Evolutionary conservation across 352 stramenopile species (phyloP), one percentile per base, ranked within the genome.

Genomic region (Pythium guiyangense): DNA sequence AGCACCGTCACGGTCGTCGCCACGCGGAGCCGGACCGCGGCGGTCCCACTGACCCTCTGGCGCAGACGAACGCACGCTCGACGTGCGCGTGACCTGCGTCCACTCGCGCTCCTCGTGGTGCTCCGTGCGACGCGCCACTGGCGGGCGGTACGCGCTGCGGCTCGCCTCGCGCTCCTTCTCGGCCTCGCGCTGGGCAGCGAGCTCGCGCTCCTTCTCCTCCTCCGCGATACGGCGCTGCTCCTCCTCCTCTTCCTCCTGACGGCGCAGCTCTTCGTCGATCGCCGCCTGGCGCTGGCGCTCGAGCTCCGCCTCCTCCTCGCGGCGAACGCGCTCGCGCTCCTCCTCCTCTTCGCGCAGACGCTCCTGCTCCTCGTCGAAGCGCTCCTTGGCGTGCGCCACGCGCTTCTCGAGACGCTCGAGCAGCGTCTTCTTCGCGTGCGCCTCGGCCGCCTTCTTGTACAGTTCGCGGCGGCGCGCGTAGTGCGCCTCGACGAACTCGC

Each of bases 351-450:
- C 77, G 40, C 73, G 77, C 43, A 90, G 64, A 40, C 62, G 58
- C 31, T 63, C 71, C 63, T 94, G 71, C 61, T 92, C 77, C 6
- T 91, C 80, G 44, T 93, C 81, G 45, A 79, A 87, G 47, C 78
- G 78, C 48, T 78, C 64, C 55, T 84, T 84, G 8, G 84, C 84
- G 60, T 84, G 67, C 14, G 67, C 67, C 31, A 96, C 74, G 52
- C 81, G 84, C 31, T 73, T 55, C 27, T 84, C 77, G 22, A 93
- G 57, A 54, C 69, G 70, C 53, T 91, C 78, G 46, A 92, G 57
- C 67, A 78, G 73, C 11, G 70, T 62, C 59, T 94, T 90, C 59
- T 97, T 88, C 66, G 97, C 97, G 49, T 89, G 90, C 54, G 84
- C 79, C 46, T 88, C 80, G 4, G 81, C 70, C 27, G 73, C 73